phyloP scores from a whole-genome alignment of 371 early-diverging fungal species.

The Mucor velutinosus region DNA sequence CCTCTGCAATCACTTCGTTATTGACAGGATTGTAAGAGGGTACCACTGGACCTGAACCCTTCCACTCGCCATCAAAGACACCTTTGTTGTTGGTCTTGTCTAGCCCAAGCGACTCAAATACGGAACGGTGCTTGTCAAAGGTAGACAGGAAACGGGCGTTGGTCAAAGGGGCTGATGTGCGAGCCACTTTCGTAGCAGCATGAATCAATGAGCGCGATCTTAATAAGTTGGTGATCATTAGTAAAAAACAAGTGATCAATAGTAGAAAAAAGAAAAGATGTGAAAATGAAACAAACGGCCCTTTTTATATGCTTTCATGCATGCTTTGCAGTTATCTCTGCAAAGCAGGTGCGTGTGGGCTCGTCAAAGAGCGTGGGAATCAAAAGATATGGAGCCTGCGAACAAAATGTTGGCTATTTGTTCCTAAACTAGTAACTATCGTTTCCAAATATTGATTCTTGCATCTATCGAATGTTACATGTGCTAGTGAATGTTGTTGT shows the following conservation, averaged over 20 bases:
- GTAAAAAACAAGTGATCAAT: background rate
- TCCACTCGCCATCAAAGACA: conserved; percentile 91
- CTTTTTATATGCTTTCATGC: background rate
- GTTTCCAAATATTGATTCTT: too few species aligned
- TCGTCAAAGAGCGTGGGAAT: conserved; percentile 11
- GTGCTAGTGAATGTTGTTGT: too few species aligned
- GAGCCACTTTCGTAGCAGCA: background rate
- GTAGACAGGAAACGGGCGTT: conserved; percentile 36
- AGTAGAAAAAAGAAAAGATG: background rate
- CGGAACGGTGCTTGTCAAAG: conserved; percentile 44
- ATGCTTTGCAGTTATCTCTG: background rate
- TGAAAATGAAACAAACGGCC: background rate
- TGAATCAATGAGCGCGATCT: conserved; percentile 7
- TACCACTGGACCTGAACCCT: conserved; percentile 76
- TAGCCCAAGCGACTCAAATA: conserved; percentile 74
- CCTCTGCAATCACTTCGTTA: conserved; percentile 83
- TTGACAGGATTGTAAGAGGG: conserved; percentile 87
- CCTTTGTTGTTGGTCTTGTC: conserved; percentile 74
- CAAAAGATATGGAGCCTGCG: background rate
- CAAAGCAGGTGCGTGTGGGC: background rate
- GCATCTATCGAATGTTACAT: too few species aligned
- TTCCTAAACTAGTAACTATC: background rate
- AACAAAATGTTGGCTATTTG: background rate
- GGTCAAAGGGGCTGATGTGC: background rate
- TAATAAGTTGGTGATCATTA: conserved; percentile 12